Percentiles rank a stretch among this genome's conserved stretches.
Conservation (phyloP, 179 eudicot genomes). For the Amaranthus tricolor region DNA sequence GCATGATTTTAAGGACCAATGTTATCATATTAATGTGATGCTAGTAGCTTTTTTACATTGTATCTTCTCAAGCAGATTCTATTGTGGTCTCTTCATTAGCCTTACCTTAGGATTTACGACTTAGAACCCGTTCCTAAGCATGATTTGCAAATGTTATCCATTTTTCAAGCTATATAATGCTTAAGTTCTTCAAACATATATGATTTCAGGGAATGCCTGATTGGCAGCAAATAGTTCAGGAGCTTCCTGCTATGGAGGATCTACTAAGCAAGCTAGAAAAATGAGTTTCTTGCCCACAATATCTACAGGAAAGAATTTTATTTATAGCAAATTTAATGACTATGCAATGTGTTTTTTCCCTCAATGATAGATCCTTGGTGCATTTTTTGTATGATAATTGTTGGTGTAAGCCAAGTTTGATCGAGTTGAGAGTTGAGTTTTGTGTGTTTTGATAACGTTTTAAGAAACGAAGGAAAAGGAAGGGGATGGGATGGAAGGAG, state of each 20-base stretch:
- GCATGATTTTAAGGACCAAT: neutral
- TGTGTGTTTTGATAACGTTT: too few species aligned
- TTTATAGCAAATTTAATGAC: neutral
- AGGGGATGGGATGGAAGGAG: neutral
- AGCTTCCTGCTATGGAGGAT: slow-evolving; percentile 81
- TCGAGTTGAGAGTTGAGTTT: neutral
- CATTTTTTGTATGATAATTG: neutral
- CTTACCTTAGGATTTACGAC: neutral
- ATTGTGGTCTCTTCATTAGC: neutral
- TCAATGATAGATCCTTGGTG: neutral
- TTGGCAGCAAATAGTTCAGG: slow-evolving; percentile 78
- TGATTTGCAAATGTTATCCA: neutral
- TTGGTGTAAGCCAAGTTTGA: neutral
- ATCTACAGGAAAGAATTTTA: neutral
- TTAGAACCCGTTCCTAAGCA: neutral
- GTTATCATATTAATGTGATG: neutral
- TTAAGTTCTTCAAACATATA: neutral
- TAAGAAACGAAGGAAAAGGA: too few species aligned
- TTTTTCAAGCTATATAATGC: neutral
- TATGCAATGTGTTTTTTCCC: neutral
- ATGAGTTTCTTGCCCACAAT: slow-evolving; percentile 28
- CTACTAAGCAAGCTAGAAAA: slow-evolving; percentile 89
- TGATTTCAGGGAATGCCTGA: slow-evolving; percentile 88
- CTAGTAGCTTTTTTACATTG: neutral
- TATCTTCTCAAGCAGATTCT: neutral